Base-by-base conservation (phyloP, 2,329 filamentous ascomycete genomes). In the Fusarium pseudograminearum region DNA sequence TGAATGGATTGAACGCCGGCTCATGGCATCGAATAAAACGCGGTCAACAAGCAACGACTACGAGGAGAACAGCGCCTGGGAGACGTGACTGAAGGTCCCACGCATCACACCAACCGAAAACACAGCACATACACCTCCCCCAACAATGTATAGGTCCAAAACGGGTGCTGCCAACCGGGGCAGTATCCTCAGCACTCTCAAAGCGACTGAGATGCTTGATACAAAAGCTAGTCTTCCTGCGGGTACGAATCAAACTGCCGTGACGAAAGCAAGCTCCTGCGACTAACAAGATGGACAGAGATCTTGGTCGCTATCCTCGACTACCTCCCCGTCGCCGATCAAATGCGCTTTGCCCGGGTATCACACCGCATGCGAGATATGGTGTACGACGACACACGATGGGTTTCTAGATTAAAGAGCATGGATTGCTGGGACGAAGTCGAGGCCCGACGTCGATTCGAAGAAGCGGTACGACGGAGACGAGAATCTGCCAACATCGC, bases 381-480 rank as follows among this genome's bases (percentile, higher is more conserved):
- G 94, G 94, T 98, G 5, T 99, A 98, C 80, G 96, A 99, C 79
- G 96, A 99, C 79, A 93, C 94, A 51, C 88, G 95, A 82, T 99
- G 96, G 96, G 92, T 98, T 40, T 89, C 93, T 69, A 88, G 93
- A 68, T 81, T 99, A 57, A 92, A 92, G 77, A 90, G 87, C 61
- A 97, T 99, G 90, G 93, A 91, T 3, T 91, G 92, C 71, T 99
- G 96, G 96, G 91, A 97, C 76, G 96, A 99, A 77, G 80, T 83
- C 5, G 95, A 97, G 77, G 96, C 96, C 7, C 87, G 94, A 65
- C 89, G 88, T 72, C 84, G 92, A 55, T 93, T 93, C 54, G 95
- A 98, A 67, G 90, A 95, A 26, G 86, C 87, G 10, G 85, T 91
- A 74, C 83, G 83, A 69, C 83, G 83, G 72, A 86, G 87, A 76